These are phyloP conservation scores for Pluteus cervinus DNA, from an alignment of 768 basidiomycete species.

Conservation along the genomic window DNA sequence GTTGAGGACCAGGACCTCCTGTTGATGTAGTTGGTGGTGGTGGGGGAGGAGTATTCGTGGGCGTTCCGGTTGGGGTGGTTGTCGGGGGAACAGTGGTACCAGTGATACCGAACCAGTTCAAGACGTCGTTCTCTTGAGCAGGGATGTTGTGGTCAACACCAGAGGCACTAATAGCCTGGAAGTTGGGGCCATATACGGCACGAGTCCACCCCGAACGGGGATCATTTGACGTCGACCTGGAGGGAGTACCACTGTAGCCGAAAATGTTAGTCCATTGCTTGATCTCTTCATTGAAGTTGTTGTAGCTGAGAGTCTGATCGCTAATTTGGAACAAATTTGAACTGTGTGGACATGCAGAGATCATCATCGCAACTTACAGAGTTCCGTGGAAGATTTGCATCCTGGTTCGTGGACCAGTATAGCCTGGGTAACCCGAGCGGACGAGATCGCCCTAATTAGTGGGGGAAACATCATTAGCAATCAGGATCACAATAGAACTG, in stretches of 20 bases:
- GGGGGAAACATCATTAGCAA: neutral
- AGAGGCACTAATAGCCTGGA: conserved; percentile 43
- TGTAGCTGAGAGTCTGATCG: conserved; percentile 43
- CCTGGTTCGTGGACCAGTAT: conserved; percentile 42
- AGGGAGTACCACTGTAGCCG: conserved; percentile 35
- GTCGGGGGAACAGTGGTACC: no score
- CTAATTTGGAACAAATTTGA: conserved; percentile 17
- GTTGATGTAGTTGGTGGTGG: conserved; percentile 10
- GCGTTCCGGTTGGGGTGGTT: no score
- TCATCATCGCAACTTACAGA: conserved; percentile 15
- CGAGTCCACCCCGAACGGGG: conserved; percentile 41
- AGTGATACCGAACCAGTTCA: conserved; percentile 43
- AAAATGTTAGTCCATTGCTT: conserved; percentile 56
- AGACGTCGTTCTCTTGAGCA: conserved; percentile 37
- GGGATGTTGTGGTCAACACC: conserved; percentile 49
- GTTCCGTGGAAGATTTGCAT: conserved; percentile 55
- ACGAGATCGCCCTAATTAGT: conserved; percentile 35
- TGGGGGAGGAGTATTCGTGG: no score
- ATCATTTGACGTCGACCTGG: conserved; percentile 30
- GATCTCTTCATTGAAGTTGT: conserved; percentile 45
- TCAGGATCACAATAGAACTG: neutral
- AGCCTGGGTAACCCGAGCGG: conserved; percentile 43
- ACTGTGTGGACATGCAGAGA: neutral
- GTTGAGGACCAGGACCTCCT: conserved; percentile 11
- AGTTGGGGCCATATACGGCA: conserved; percentile 40